Conservation (phyloP, 163 green algal genomes). For the Chlamydomonas reinhardtii region DNA sequence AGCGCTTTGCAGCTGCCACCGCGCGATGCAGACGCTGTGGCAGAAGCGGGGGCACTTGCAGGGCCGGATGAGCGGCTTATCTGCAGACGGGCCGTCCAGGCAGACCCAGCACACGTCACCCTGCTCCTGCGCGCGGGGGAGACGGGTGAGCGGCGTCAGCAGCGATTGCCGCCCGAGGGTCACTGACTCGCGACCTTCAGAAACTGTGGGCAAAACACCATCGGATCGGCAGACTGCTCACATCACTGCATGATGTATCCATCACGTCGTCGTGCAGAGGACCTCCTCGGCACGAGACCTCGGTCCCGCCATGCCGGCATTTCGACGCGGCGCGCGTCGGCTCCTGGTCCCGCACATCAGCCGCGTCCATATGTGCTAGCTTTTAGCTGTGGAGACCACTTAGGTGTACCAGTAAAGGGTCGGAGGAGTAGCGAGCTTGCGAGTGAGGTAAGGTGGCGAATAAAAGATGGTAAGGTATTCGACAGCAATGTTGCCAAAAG, state of each 20-base stretch:
- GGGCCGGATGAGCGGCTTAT: conserved; percentile 67
- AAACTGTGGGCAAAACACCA: background rate
- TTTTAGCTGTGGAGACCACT: no score
- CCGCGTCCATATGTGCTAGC: no score
- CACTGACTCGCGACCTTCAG: background rate
- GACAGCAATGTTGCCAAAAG: no score
- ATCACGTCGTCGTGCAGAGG: conserved; percentile 5
- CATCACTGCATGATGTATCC: background rate
- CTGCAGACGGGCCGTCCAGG: conserved; percentile 66
- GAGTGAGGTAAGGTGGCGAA: no score
- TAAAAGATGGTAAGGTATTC: no score
- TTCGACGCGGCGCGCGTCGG: conserved; percentile 3
- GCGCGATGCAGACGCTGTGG: conserved; percentile 70
- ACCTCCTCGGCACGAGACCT: conserved; percentile 13
- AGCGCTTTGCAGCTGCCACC: conserved; percentile 76
- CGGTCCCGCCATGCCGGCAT: background rate
- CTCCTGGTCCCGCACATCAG: background rate
- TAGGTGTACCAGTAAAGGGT: no score
- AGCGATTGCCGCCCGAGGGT: background rate
- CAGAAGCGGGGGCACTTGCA: conserved; percentile 85
- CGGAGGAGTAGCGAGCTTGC: no score
- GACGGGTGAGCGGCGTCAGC: background rate
- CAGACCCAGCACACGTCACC: conserved; percentile 91
- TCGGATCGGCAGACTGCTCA: background rate
- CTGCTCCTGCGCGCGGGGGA: conserved; percentile 33